Evolutionary conservation across 1,284 basidiomycete species (phyloP).

Genomic region (Fistulinella cinereoalba): DNA sequence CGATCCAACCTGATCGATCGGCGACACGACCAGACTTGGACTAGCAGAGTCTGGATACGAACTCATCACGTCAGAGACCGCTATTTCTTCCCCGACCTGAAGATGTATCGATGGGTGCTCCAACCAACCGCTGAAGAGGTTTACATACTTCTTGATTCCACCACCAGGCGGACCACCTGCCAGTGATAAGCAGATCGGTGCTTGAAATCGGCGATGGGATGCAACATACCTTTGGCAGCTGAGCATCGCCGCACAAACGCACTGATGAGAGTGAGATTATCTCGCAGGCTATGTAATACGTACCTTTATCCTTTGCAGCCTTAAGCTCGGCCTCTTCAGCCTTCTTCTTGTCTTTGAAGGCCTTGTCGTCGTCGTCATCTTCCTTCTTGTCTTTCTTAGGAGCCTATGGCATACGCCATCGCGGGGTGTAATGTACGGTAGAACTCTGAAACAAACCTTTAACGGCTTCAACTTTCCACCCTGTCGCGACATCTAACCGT

Average conservation of each 20-base stretch:
- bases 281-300: conserved; percentile 14
- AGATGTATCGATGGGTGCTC: conserved; percentile 52
- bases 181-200: not conserved
- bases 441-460: conserved; percentile 42
- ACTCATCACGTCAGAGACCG: too few species aligned
- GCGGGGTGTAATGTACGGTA: not conserved
- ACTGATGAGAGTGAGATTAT: not conserved
- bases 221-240: conserved; percentile 62
- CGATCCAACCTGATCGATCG: too few species aligned
- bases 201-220: not conserved
- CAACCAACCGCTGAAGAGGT: conserved; percentile 32
- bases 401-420: conserved; percentile 46
- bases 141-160: conserved; percentile 77
- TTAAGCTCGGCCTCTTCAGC: conserved; percentile 67
- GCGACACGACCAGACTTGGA: not conserved
- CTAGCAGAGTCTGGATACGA: too few species aligned
- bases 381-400: conserved; percentile 78
- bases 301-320: conserved; percentile 66
- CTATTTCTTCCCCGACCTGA: not conserved
- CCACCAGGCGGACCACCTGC: conserved; percentile 65
- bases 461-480: conserved; percentile 80
- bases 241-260: not conserved
- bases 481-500: conserved; percentile 63
- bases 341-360: conserved; percentile 74
- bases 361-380: conserved; percentile 63